These are phyloP conservation scores for Tolypocladium tropicale DNA, from an alignment of 2,329 filamentous ascomycete genomes.

Conservation along the genomic window DNA sequence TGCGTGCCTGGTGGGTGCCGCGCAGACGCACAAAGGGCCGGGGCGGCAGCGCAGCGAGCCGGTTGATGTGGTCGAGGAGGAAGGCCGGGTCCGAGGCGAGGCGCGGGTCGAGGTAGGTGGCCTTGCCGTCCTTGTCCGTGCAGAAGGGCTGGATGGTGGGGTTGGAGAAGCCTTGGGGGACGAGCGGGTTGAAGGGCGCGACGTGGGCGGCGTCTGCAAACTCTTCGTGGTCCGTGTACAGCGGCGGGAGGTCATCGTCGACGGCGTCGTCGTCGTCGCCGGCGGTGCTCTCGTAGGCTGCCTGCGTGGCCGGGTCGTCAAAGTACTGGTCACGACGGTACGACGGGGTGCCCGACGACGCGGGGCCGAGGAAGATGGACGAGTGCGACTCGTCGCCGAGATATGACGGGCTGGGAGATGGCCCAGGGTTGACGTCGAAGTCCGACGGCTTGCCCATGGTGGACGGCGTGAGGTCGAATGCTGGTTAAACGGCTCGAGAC, in stretches of 20 bases:
- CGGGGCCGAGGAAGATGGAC: background rate
- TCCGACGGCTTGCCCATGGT: constrained; percentile 16
- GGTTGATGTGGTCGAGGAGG: constrained; percentile 33
- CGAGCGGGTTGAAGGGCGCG: constrained; percentile 13
- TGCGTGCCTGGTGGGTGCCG: constrained; percentile 40
- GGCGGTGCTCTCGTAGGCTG: background rate
- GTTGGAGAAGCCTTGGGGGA: constrained; percentile 7
- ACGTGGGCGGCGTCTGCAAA: constrained; percentile 5
- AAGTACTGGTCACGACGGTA: constrained; percentile 18
- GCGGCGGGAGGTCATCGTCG: constrained; percentile 32
- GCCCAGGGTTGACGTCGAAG: constrained; percentile 5
- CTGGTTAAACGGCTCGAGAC: background rate
- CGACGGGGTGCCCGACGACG: constrained; percentile 4
- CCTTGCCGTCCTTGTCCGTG: constrained; percentile 19
- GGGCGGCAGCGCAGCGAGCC: constrained; percentile 37
- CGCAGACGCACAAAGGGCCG: constrained; percentile 40
- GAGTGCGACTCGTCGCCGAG: constrained; percentile 15
- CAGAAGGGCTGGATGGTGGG: constrained; percentile 16
- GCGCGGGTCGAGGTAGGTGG: constrained; percentile 31
- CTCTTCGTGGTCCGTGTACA: constrained; percentile 29
- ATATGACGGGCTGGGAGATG: constrained; percentile 7
- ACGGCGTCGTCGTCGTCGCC: constrained; percentile 17
- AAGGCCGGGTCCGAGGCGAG: constrained; percentile 33
- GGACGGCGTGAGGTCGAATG: background rate
- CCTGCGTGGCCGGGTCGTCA: constrained; percentile 22